Conservation (phyloP, 371 early-diverging fungal genomes). For the Rhizopus sp. region DNA sequence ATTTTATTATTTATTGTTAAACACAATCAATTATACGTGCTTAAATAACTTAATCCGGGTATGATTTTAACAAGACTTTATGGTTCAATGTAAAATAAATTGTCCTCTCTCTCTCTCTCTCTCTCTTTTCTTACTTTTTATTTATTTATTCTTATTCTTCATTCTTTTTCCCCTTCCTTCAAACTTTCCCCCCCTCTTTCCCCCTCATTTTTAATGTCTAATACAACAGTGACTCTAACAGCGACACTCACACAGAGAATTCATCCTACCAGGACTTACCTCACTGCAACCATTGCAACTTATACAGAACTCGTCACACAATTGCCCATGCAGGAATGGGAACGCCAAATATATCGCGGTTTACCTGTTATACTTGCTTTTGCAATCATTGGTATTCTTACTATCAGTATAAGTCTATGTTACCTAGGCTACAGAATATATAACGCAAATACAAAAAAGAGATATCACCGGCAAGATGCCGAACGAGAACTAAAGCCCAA, state of each 20-base stretch:
- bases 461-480: slow-evolving; percentile 5
- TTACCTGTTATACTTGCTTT: slow-evolving; percentile 36
- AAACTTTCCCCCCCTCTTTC: background rate
- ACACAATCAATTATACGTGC: background rate
- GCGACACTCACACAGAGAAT: slow-evolving; percentile 2
- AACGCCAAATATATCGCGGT: slow-evolving; percentile 11
- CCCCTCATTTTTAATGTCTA: background rate
- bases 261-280: background rate
- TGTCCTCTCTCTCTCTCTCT: background rate
- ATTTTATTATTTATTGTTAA: background rate
- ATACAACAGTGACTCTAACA: background rate
- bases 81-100: slow-evolving; percentile 9
- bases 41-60: slow-evolving; percentile 4
- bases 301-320: background rate
- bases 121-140: background rate
- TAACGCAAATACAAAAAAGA: slow-evolving; percentile 2
- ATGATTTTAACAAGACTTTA: slow-evolving; percentile 5
- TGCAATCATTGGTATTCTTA: slow-evolving; percentile 39
- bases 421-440: slow-evolving; percentile 34
- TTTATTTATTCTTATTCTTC: background rate
- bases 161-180: background rate
- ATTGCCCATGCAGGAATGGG: background rate
- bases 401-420: slow-evolving; percentile 19
- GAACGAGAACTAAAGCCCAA: background rate
- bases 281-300: background rate